Evolutionary conservation across 2,329 filamentous ascomycete genomes (phyloP).

Genomic region (Mariannaea sp.): DNA sequence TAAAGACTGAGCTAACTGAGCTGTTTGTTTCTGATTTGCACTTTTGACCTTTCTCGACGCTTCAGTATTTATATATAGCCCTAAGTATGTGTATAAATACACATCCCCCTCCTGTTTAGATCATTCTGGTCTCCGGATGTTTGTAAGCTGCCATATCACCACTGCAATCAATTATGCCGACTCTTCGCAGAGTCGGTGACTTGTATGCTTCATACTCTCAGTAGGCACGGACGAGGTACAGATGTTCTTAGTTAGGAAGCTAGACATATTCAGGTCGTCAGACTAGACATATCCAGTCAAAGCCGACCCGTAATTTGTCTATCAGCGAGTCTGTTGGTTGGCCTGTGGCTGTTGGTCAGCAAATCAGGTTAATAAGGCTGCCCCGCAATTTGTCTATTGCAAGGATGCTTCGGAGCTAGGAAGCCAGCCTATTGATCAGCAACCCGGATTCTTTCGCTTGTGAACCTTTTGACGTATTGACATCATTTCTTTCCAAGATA

Average conservation of each 20-base stretch:
- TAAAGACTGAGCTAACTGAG: too few species aligned
- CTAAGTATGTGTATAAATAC: not conserved
- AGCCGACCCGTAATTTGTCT: not conserved
- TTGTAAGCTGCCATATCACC: too few species aligned
- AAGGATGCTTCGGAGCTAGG: not conserved
- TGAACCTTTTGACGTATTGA: too few species aligned
- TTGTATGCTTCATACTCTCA: too few species aligned
- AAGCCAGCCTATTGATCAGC: constrained; percentile 4
- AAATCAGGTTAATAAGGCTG: not conserved
- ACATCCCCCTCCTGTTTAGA: too few species aligned
- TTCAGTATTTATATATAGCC: not conserved
- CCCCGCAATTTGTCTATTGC: constrained; percentile 4
- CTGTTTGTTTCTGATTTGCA: not conserved
- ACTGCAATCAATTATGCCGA: not conserved
- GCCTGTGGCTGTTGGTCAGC: not conserved
- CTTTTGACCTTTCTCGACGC: too few species aligned
- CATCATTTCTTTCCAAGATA: too few species aligned
- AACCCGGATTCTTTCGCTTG: not conserved
- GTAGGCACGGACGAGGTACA: too few species aligned
- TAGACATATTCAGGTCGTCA: too few species aligned
- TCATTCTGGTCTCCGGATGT: not conserved
- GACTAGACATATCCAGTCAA: not conserved
- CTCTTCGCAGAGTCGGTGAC: too few species aligned
- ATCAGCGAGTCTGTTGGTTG: not conserved
- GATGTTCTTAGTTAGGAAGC: too few species aligned